A percentile compares a stretch with the other conserved stretches of the same genome.
phyloP scores from a whole-genome alignment of 352 stramenopile species.

The Phytophthora macrochlamydospora region DNA sequence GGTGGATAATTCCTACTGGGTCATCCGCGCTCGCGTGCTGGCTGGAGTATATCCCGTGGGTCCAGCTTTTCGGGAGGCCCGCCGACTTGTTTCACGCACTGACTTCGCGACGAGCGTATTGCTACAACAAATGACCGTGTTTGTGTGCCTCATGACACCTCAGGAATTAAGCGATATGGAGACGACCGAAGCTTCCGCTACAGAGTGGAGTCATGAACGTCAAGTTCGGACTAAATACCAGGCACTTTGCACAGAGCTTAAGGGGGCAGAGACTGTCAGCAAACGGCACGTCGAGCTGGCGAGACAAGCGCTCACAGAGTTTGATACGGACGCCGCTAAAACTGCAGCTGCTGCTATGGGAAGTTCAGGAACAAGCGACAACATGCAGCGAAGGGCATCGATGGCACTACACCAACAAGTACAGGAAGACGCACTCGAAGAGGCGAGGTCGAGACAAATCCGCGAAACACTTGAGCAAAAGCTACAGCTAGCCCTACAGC shows the following conservation, averaged over 20 bases:
- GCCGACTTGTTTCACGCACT: slow-evolving; percentile 47
- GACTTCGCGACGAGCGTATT: slow-evolving; percentile 68
- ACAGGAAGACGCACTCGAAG: slow-evolving; percentile 19
- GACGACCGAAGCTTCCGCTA: slow-evolving; percentile 3
- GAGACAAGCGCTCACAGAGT: slow-evolving; percentile 29
- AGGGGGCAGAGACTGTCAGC: slow-evolving; percentile 39
- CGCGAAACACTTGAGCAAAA: slow-evolving; percentile 51
- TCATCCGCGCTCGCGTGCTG: slow-evolving; percentile 62
- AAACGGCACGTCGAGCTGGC: slow-evolving; percentile 52
- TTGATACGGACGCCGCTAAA: slow-evolving; percentile 23
- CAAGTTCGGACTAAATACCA: slow-evolving; percentile 57
- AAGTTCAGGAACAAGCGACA: slow-evolving; percentile 11
- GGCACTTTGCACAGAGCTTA: slow-evolving; percentile 43
- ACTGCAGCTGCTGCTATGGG: slow-evolving; percentile 12
- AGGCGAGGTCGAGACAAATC: slow-evolving; percentile 15
- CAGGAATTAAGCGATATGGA: slow-evolving; percentile 41
- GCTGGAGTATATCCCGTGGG: slow-evolving; percentile 60
- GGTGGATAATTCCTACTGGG: slow-evolving; percentile 75
- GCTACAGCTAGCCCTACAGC: slow-evolving; percentile 53
- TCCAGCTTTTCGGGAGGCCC: slow-evolving; percentile 47
- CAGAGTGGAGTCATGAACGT: slow-evolving; percentile 54
- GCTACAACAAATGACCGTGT: slow-evolving; percentile 66
- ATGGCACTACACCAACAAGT: slow-evolving; percentile 15
- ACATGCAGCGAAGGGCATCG: slow-evolving; percentile 10
- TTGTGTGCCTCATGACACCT: slow-evolving; percentile 60